A percentile compares a stretch with the other conserved stretches of the same genome.
Evolutionary conservation across 2,329 filamentous ascomycete genomes (phyloP).

Genomic region (Colletotrichum orbiculare): DNA sequence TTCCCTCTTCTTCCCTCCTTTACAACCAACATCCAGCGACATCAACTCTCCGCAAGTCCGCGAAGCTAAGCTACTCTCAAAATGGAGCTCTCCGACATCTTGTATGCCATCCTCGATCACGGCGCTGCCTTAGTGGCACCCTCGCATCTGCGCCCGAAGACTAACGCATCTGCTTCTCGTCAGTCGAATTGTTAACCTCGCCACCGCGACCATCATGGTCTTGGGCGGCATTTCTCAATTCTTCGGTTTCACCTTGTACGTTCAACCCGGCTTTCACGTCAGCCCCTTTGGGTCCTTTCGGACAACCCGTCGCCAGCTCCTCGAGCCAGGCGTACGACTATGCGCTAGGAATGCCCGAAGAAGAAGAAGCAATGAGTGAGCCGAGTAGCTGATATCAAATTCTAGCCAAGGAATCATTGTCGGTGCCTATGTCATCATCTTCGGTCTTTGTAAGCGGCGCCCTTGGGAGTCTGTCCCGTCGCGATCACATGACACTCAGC

Average conservation of each 20-base stretch:
- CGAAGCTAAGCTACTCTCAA: slow-evolving; percentile 42
- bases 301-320: slow-evolving; percentile 14
- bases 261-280: slow-evolving; percentile 37
- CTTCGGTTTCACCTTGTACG: slow-evolving; percentile 71
- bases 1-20: slow-evolving; percentile 10
- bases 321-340: slow-evolving; percentile 25
- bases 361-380: background rate
- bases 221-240: slow-evolving; percentile 84
- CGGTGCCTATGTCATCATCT: slow-evolving; percentile 88
- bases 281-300: slow-evolving; percentile 6
- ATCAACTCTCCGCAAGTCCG: slow-evolving; percentile 4
- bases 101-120: slow-evolving; percentile 69
- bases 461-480: background rate
- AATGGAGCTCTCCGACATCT: slow-evolving; percentile 94
- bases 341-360: slow-evolving; percentile 5
- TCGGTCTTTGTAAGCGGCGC: slow-evolving; percentile 77
- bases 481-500: slow-evolving; percentile 20
- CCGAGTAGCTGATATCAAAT: slow-evolving; percentile 22
- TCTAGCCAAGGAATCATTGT: slow-evolving; percentile 78
- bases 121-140: slow-evolving; percentile 10
- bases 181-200: slow-evolving; percentile 96
- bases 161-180: slow-evolving; percentile 37
- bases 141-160: slow-evolving; percentile 11
- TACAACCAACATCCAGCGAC: background rate
- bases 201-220: slow-evolving; percentile 85